phyloP scores from a whole-genome alignment of 108 stramenopile species.

The Skeletonema costatum region DNA sequence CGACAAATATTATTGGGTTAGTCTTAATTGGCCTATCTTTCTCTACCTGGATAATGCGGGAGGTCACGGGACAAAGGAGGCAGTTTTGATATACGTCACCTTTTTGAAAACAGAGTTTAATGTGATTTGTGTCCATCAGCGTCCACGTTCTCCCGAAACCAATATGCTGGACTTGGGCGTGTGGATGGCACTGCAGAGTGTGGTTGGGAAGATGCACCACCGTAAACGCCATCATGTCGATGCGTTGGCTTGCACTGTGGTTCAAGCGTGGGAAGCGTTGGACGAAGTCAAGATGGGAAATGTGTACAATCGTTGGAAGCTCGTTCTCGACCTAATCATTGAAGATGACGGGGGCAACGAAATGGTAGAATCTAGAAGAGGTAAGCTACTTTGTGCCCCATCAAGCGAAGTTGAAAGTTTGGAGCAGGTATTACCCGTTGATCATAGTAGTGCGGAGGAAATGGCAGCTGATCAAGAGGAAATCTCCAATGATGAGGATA shows the following conservation, averaged over 20 bases:
- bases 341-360: constrained; percentile 7
- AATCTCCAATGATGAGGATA: too few species aligned
- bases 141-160: constrained; percentile 17
- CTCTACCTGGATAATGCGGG: constrained; percentile 37
- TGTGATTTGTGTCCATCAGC: constrained; percentile 7
- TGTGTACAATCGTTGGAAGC: constrained; percentile 15
- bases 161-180: constrained; percentile 28
- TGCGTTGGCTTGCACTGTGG: background rate
- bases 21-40: background rate
- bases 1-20: constrained; percentile 16
- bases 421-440: too few species aligned
- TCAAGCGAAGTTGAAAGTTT: background rate
- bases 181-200: constrained; percentile 19
- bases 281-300: background rate
- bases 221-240: background rate
- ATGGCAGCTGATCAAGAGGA: too few species aligned
- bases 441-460: too few species aligned
- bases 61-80: constrained; percentile 21
- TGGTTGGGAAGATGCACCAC: constrained; percentile 4
- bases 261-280: background rate
- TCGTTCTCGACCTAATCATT: constrained; percentile 25
- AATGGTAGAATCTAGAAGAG: constrained; percentile 8
- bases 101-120: background rate
- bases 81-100: background rate
- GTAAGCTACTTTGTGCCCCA: constrained; percentile 7